Percentiles rank a stretch among this genome's conserved stretches.
Evolutionary conservation across 2,329 filamentous ascomycete species (phyloP).

Genomic region (Calonectria pteridis): DNA sequence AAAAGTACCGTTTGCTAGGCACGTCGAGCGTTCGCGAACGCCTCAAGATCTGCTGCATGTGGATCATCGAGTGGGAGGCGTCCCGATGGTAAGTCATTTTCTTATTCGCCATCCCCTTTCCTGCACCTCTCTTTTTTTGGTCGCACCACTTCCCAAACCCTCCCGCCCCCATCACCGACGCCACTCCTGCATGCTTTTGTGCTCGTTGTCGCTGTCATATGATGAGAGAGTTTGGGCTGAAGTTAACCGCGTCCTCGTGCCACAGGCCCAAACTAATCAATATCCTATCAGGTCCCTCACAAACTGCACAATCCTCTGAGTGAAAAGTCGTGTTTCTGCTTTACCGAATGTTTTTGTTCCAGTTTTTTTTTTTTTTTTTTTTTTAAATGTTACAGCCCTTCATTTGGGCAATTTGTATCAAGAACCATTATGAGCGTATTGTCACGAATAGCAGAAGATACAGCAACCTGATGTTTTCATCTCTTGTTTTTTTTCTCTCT

Average conservation of each 20-base stretch:
- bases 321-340: constrained; percentile 31
- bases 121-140: not conserved
- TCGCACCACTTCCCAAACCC: not conserved
- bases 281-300: constrained; percentile 46
- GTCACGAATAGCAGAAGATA: not conserved
- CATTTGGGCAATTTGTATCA: constrained; percentile 22
- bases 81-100: constrained; percentile 74
- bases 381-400: constrained; percentile 10
- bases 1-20: constrained; percentile 82
- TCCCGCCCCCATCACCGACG: not conserved
- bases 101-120: not conserved
- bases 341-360: constrained; percentile 32
- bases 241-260: constrained; percentile 19
- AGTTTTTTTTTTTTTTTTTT: constrained; percentile 35
- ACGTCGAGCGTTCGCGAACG: constrained; percentile 83
- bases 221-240: constrained; percentile 36
- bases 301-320: constrained; percentile 49
- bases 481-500: not conserved
- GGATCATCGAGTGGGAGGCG: constrained; percentile 80
- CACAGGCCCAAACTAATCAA: constrained; percentile 46
- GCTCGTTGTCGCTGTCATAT: constrained; percentile 21
- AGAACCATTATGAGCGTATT: not conserved
- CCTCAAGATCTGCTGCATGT: constrained; percentile 84
- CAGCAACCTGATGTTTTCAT: not conserved
- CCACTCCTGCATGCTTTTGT: not conserved